phyloP scores from a whole-genome alignment of 306 rosid species.

The Pyrus pyrifolia region DNA sequence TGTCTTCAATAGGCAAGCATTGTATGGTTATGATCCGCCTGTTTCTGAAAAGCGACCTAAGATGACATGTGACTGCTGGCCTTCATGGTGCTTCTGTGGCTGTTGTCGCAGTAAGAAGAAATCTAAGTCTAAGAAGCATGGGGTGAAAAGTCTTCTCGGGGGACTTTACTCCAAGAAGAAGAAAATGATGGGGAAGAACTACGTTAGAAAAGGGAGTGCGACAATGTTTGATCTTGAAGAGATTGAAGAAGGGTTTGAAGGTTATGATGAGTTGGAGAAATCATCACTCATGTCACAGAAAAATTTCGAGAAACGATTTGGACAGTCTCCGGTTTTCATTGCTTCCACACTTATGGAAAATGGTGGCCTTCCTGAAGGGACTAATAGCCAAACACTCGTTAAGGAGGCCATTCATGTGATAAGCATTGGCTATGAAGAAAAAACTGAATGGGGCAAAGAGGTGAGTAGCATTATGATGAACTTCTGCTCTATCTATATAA shows the following conservation, averaged over 20 bases:
- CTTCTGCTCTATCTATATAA: background rate
- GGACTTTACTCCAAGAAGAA: slow-evolving; percentile 63
- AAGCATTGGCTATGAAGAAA: slow-evolving; percentile 91
- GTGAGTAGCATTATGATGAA: slow-evolving; percentile 22
- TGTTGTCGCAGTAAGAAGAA: slow-evolving; percentile 70
- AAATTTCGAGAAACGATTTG: slow-evolving; percentile 66
- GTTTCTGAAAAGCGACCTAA: slow-evolving; percentile 59
- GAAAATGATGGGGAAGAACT: slow-evolving; percentile 68
- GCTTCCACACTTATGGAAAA: slow-evolving; percentile 80
- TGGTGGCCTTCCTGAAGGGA: slow-evolving; percentile 82
- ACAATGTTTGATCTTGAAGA: slow-evolving; percentile 64
- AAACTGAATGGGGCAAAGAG: slow-evolving; percentile 99
- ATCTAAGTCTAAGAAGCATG: slow-evolving; percentile 73
- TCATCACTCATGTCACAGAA: slow-evolving; percentile 66
- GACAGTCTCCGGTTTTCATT: slow-evolving; percentile 80
- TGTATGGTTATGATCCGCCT: slow-evolving; percentile 77
- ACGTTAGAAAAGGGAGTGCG: slow-evolving; percentile 38
- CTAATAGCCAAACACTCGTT: slow-evolving; percentile 41
- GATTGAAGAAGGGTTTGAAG: slow-evolving; percentile 69
- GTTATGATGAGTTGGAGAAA: slow-evolving; percentile 69
- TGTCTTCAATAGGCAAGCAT: slow-evolving; percentile 85
- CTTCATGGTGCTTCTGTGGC: slow-evolving; percentile 53
- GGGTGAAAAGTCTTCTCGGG: slow-evolving; percentile 53
- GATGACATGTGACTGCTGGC: slow-evolving; percentile 81
- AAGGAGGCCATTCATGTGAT: slow-evolving; percentile 97